These are phyloP conservation scores for Thalassiosira profunda DNA, from an alignment of 108 stramenopile species.

Conservation along the genomic window DNA sequence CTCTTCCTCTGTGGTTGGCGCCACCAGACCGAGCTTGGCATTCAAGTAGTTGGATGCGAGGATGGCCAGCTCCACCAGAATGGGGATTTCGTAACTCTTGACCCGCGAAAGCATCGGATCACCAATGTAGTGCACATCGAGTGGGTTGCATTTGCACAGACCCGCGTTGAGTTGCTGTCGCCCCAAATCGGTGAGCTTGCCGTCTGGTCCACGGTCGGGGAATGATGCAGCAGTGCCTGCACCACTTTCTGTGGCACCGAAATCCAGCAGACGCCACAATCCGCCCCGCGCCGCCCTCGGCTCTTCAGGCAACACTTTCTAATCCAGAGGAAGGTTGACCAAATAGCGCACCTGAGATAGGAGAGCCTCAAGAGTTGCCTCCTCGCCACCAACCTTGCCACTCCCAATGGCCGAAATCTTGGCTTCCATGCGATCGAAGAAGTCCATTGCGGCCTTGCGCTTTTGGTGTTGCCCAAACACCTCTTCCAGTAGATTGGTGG, in stretches of 20 bases:
- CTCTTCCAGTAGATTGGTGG: slow-evolving; percentile 84
- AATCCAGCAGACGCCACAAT: slow-evolving; percentile 13
- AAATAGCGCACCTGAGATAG: slow-evolving; percentile 61
- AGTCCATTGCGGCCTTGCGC: slow-evolving; percentile 52
- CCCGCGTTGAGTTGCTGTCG: slow-evolving; percentile 58
- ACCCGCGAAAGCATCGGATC: slow-evolving; percentile 63
- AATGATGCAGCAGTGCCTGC: background rate
- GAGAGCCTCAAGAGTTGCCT: slow-evolving; percentile 50
- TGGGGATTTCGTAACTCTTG: slow-evolving; percentile 68
- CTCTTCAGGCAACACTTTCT: slow-evolving; percentile 48
- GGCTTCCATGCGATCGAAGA: slow-evolving; percentile 64
- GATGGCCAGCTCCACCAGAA: slow-evolving; percentile 57
- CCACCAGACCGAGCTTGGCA: slow-evolving; percentile 49
- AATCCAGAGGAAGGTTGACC: slow-evolving; percentile 66
- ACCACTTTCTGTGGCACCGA: slow-evolving; percentile 10
- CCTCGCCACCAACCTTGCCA: slow-evolving; percentile 58
- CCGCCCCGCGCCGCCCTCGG: background rate
- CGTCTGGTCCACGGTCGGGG: slow-evolving; percentile 50
- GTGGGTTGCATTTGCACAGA: slow-evolving; percentile 58
- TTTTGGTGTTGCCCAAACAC: slow-evolving; percentile 80
- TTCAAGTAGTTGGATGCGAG: slow-evolving; percentile 59
- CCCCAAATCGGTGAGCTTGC: slow-evolving; percentile 65
- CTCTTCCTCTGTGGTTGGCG: background rate
- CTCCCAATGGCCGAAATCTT: slow-evolving; percentile 56
- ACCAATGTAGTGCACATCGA: slow-evolving; percentile 68